Percentiles rank a stretch among this genome's conserved stretches.
Conservation (phyloP, 768 basidiomycete species). For the Tephrocybe sp. region DNA sequence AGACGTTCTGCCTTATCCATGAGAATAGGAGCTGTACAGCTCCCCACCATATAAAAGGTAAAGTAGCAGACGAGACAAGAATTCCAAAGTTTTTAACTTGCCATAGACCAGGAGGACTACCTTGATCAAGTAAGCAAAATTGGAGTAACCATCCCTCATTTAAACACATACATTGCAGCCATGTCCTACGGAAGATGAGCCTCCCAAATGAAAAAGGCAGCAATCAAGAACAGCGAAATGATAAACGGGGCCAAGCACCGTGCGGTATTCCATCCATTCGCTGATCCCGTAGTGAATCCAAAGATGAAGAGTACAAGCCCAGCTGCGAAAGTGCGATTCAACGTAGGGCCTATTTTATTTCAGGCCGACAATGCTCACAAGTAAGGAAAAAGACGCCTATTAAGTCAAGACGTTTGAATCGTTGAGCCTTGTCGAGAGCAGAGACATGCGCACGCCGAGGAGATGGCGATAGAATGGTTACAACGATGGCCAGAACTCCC, state of each 20-base stretch:
- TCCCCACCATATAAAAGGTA: neutral
- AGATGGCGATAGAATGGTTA: neutral
- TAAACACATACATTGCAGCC: neutral
- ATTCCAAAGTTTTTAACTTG: neutral
- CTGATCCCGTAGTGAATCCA: neutral
- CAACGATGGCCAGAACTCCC: neutral
- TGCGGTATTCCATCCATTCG: neutral
- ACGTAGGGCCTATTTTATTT: neutral
- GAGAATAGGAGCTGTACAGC: neutral
- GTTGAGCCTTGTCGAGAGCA: neutral
- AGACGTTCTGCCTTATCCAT: neutral
- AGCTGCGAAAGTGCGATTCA: too few species aligned
- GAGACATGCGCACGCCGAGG: neutral
- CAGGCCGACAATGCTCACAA: neutral
- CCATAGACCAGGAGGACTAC: neutral
- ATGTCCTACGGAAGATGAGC: neutral
- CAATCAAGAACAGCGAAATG: neutral
- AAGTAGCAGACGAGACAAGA: neutral
- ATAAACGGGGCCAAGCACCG: neutral
- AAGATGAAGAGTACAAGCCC: slow-evolving; percentile 1
- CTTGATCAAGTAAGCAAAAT: too few species aligned
- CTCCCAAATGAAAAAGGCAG: neutral
- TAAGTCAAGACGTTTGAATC: neutral
- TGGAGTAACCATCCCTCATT: neutral
- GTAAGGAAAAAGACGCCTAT: neutral